Conservation (phyloP, 345 rosid genomes). For the Eutrema yunnanense region DNA sequence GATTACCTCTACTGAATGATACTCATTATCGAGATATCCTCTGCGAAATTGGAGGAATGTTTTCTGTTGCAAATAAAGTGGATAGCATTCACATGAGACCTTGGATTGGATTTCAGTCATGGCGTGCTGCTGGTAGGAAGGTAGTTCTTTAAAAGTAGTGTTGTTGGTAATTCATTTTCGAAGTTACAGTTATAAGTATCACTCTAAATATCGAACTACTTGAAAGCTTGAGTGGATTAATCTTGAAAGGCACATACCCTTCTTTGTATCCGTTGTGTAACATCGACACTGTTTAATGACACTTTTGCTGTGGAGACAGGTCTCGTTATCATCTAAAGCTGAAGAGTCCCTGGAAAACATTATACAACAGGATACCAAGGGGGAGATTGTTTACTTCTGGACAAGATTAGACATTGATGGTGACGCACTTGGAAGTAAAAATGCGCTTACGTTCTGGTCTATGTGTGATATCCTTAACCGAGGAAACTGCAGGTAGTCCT, state of each 20-base stretch:
- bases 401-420: constrained; percentile 46
- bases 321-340: constrained; percentile 52
- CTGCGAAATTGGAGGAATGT: constrained; percentile 97
- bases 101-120: constrained; percentile 99
- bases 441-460: constrained; percentile 63
- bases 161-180: not conserved
- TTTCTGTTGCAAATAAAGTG: constrained; percentile 81
- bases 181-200: not conserved
- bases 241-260: not conserved
- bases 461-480: constrained; percentile 67
- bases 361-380: constrained; percentile 49
- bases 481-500: constrained; percentile 71
- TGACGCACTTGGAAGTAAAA: constrained; percentile 35
- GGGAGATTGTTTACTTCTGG: constrained; percentile 69
- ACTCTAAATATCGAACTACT: not conserved
- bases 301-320: constrained; percentile 34
- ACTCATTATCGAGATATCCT: constrained; percentile 57
- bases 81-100: constrained; percentile 92
- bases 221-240: not conserved
- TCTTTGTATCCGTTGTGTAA: not conserved
- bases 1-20: constrained; percentile 68
- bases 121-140: constrained; percentile 98
- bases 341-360: constrained; percentile 58
- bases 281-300: not conserved
- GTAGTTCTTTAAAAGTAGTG: constrained; percentile 41